Base-by-base conservation (phyloP, 116 monocot species). In the Papilionanthe hybrid region DNA sequence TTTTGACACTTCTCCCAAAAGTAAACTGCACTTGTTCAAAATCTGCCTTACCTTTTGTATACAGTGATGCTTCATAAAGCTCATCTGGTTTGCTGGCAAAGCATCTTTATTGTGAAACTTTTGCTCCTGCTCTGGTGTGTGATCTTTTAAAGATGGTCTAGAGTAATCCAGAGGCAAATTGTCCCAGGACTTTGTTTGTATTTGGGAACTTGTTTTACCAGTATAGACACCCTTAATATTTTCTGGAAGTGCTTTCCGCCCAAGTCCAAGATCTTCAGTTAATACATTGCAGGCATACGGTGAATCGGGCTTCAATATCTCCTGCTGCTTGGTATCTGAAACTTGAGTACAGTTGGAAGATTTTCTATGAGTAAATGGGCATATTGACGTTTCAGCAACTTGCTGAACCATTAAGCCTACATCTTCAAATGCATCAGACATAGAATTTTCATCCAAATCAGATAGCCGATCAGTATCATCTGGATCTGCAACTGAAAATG, bases 351-450 rank as follows among this genome's bases (percentile, higher is more conserved):
- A 37, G 12, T 69, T 32, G 32, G 69, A 69, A 78, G 68, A 77
- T 49, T 80, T 77, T 69, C 37, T 55, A 42, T 13, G 20, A 48
- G 15, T 15, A 63, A 12, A 42, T 77, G 78, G 82, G 57, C 47
- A 28, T 55, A 80, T 73, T 79, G 77, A 41, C 79, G 63, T 72
- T 56, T 56, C 56, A 82, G 73, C 42, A 77, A 81, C 28, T 73
- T 85, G 84, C 83, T 86, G 68, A 78, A 67, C 37, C 78, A 71
- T 83, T 27, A 95, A 55, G 79, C 93, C 89, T 57, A 88, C 91
- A 88, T 93, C 95, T 58, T 81, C 81, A 86, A 77, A 95, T 80
- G 88, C 89, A 85, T 82, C 81, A 76, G 29, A 83, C 93, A 95
- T 91, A 22, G 25, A 81, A 45, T 18, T 57, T 43, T 91, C 91